Conservation (phyloP, 2,329 filamentous ascomycete species). For the Setomelanomma holmii region DNA sequence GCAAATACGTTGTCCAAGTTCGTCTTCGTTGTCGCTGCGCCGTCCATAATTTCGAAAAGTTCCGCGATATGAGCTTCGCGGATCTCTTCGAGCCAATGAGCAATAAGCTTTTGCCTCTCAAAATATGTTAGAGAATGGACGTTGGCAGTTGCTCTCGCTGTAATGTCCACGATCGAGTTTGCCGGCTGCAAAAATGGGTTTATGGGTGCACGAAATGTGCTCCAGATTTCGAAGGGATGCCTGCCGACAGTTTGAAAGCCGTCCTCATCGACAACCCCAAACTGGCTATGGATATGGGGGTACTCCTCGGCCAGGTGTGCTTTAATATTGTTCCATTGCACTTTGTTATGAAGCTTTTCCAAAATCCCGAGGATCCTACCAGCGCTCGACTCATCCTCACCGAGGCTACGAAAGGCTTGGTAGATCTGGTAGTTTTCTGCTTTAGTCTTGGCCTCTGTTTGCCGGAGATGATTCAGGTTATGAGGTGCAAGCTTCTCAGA, state of each 20-base stretch:
- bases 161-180: background rate
- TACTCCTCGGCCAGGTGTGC: constrained; percentile 19
- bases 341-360: constrained; percentile 10
- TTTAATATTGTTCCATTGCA: constrained; percentile 26
- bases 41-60: constrained; percentile 19
- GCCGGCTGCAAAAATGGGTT: background rate
- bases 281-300: constrained; percentile 25
- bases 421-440: constrained; percentile 17
- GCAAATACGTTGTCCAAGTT: constrained; percentile 33
- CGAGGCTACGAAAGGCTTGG: constrained; percentile 19
- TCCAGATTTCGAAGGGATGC: constrained; percentile 35
- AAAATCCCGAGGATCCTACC: constrained; percentile 12
- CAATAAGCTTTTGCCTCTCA: constrained; percentile 19
- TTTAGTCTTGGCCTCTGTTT: constrained; percentile 27
- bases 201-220: background rate
- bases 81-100: constrained; percentile 24
- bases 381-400: constrained; percentile 11
- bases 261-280: constrained; percentile 19
- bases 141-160: constrained; percentile 12
- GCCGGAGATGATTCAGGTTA: constrained; percentile 55
- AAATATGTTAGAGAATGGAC: constrained; percentile 14
- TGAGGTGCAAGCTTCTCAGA: constrained; percentile 58
- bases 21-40: constrained; percentile 11
- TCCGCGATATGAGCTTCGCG: constrained; percentile 15
- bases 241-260: constrained; percentile 25